phyloP scores from a whole-genome alignment of 1,284 basidiomycete species.

The Sporisorium reilianum region DNA sequence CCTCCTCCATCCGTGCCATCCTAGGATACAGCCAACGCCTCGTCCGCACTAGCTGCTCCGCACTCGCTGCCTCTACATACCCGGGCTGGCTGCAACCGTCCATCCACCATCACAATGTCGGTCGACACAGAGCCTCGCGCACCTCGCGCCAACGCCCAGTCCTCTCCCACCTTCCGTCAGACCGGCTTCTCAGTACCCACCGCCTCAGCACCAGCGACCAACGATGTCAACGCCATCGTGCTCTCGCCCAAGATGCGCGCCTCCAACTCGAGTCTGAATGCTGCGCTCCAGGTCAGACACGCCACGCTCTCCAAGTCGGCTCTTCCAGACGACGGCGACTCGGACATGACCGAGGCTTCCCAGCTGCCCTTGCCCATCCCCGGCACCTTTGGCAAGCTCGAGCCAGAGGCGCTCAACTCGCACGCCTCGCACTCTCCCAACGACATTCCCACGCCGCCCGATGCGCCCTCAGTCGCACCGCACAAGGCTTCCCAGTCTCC shows the following conservation, averaged over 20 bases:
- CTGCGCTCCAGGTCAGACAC: constrained; percentile 24
- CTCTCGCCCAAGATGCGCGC: constrained; percentile 37
- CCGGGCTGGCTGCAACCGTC: neutral
- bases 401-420: constrained; percentile 23
- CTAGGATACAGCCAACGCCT: neutral
- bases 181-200: constrained; percentile 53
- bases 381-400: constrained; percentile 27
- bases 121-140: constrained; percentile 47
- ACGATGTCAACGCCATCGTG: constrained; percentile 36
- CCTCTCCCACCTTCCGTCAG: constrained; percentile 53
- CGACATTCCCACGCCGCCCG: constrained; percentile 65
- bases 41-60: neutral
- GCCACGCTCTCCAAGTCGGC: constrained; percentile 9
- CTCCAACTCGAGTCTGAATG: constrained; percentile 50
- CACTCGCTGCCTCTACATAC: neutral
- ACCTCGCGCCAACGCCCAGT: constrained; percentile 39
- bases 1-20: neutral
- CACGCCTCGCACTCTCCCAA: constrained; percentile 56
- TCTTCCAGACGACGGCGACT: constrained; percentile 43
- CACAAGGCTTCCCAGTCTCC: constrained; percentile 36
- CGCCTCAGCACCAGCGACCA: constrained; percentile 42
- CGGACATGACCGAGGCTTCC: constrained; percentile 55
- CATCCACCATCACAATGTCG: constrained; percentile 33
- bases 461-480: constrained; percentile 41
- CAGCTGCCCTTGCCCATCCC: constrained; percentile 55